Percentiles rank a stretch among this genome's conserved stretches.
Evolutionary conservation across 1,284 basidiomycete species (phyloP).

Genomic region (Naganishia cerealis): DNA sequence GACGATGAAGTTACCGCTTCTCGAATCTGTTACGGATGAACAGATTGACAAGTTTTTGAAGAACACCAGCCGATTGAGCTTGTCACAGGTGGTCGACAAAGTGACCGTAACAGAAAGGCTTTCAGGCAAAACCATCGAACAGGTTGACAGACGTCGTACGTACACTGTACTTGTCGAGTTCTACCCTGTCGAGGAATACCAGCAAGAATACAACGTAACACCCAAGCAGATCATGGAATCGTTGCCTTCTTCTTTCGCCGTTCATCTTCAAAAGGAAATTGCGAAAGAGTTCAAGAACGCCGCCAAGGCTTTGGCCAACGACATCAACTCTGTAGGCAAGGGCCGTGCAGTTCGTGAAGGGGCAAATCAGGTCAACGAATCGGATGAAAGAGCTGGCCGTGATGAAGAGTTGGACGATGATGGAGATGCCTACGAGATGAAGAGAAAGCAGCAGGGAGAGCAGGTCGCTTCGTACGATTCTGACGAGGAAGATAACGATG

Average conservation of each 20-base stretch:
- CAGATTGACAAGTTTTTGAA: conserved; percentile 83
- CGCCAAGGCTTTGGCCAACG: conserved; percentile 74
- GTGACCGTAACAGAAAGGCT: conserved; percentile 81
- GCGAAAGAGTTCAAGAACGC: conserved; percentile 81
- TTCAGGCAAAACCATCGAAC: conserved; percentile 61
- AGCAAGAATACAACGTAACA: conserved; percentile 77
- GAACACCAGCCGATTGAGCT: conserved; percentile 76
- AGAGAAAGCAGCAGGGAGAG: conserved; percentile 63
- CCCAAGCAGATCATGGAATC: conserved; percentile 71
- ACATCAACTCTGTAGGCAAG: conserved; percentile 78
- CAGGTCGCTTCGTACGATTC: conserved; percentile 71
- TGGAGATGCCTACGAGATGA: conserved; percentile 71
- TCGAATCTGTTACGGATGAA: conserved; percentile 58
- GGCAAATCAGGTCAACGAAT: conserved; percentile 51
- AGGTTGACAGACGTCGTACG: conserved; percentile 64
- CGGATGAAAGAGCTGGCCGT: conserved; percentile 50
- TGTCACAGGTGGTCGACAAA: conserved; percentile 85
- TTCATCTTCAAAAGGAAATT: conserved; percentile 83
- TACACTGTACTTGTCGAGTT: conserved; percentile 82
- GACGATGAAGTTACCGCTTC: conserved; percentile 89
- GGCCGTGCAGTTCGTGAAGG: conserved; percentile 60
- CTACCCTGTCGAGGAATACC: conserved; percentile 83
- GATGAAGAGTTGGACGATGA: conserved; percentile 67
- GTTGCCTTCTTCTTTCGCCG: conserved; percentile 76
- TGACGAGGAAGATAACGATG: conserved; percentile 60